Conservation (phyloP, 164 flowering plant genomes). For the Umbilicus rupestris region DNA sequence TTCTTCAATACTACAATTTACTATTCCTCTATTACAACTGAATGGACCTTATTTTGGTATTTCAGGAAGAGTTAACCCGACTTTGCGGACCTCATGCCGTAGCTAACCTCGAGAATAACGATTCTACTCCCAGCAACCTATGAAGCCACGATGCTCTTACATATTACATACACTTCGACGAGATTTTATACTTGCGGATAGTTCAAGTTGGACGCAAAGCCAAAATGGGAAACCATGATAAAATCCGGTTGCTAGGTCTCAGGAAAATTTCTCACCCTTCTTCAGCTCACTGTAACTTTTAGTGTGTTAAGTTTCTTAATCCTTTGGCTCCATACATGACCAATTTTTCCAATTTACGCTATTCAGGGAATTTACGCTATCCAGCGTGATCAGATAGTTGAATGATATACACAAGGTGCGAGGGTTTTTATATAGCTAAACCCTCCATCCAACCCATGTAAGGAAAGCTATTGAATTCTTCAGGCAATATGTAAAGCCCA, state of each 20-base stretch:
- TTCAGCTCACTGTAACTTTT: conserved; percentile 10
- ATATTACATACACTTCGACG: background rate
- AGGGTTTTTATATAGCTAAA: background rate
- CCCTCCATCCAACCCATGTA: conserved; percentile 6
- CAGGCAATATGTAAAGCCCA: background rate
- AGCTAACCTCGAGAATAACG: conserved; percentile 30
- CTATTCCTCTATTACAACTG: background rate
- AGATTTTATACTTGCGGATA: background rate
- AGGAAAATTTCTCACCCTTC: conserved; percentile 16
- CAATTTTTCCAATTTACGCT: too few species aligned
- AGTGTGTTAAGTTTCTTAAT: too few species aligned
- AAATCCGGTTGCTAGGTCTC: conserved; percentile 15
- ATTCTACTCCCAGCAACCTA: conserved; percentile 14
- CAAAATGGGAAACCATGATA: conserved; percentile 1
- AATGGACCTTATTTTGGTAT: background rate
- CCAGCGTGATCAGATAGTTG: too few species aligned
- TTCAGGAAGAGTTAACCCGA: conserved; percentile 60
- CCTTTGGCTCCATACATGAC: too few species aligned
- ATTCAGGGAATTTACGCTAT: too few species aligned
- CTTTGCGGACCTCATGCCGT: conserved; percentile 47
- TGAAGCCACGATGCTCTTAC: conserved; percentile 23
- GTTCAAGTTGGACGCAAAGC: background rate
- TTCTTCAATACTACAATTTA: too few species aligned
- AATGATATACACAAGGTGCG: too few species aligned
- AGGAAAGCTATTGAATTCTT: background rate